These are phyloP conservation scores for Tulasnella sp. DNA, from an alignment of 768 basidiomycete genomes.

Conservation along the genomic window DNA sequence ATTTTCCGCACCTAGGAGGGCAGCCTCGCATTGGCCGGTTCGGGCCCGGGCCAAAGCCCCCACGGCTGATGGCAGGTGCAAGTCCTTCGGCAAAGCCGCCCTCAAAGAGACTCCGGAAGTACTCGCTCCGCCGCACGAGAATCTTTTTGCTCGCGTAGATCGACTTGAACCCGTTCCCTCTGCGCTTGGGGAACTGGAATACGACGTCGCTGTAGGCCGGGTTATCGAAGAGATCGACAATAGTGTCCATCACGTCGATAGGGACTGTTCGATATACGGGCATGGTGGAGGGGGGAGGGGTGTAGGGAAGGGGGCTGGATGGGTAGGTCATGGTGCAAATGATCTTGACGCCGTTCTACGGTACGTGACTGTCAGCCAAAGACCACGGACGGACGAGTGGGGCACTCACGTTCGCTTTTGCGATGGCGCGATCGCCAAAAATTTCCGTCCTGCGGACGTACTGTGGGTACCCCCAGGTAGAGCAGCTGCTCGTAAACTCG, in stretches of 20 bases:
- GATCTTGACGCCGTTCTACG: slow-evolving; percentile 13
- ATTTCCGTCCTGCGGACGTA: slow-evolving; percentile 15
- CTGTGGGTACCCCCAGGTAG: slow-evolving; percentile 15
- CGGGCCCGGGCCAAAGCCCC: not conserved
- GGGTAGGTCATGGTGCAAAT: slow-evolving; percentile 17
- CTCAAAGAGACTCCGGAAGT: slow-evolving; percentile 12
- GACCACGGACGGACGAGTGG: not conserved
- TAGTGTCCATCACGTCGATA: slow-evolving; percentile 3
- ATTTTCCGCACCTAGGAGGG: not conserved
- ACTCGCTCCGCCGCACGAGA: slow-evolving; percentile 11
- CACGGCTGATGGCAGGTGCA: not conserved
- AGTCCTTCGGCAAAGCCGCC: slow-evolving; percentile 13
- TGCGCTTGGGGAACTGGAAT: slow-evolving; percentile 14
- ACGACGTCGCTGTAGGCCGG: slow-evolving; percentile 13
- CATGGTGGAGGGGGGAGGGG: not conserved
- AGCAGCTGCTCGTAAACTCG: slow-evolving; percentile 12
- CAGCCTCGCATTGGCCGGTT: not conserved
- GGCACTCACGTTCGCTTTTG: slow-evolving; percentile 9
- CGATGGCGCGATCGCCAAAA: slow-evolving; percentile 12
- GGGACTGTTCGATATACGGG: slow-evolving; percentile 6
- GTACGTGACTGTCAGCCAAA: not conserved
- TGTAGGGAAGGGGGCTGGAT: not conserved
- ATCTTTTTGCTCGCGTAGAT: slow-evolving; percentile 14
- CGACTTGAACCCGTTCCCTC: slow-evolving; percentile 3
- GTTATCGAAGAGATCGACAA: slow-evolving; percentile 14